A percentile compares a stretch with the other conserved stretches of the same genome.
Conservation (phyloP, 495 filamentous ascomycete genomes). For the Tetracladium marchalianum region DNA sequence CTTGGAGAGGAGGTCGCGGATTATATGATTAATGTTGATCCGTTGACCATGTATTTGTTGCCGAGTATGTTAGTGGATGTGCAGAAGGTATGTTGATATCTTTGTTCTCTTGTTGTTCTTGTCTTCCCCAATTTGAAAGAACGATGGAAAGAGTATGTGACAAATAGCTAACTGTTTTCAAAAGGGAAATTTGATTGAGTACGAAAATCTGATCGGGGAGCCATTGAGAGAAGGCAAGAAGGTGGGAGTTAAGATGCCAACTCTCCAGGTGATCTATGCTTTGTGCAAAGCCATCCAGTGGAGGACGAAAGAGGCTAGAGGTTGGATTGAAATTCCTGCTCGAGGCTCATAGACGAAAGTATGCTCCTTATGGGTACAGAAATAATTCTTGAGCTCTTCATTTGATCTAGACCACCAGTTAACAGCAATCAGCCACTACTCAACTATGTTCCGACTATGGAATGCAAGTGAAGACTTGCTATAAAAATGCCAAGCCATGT, state of each 20-base stretch:
- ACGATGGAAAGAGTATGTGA: too few relatives aligned
- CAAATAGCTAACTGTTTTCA: slow-evolving; percentile 2
- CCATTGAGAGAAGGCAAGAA: slow-evolving; percentile 36
- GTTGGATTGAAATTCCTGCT: slow-evolving; percentile 19
- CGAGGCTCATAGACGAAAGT: too few relatives aligned
- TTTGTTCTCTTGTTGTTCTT: slow-evolving; percentile 6
- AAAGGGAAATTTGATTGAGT: slow-evolving; percentile 43
- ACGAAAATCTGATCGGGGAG: slow-evolving; percentile 43
- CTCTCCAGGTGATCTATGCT: slow-evolving; percentile 31
- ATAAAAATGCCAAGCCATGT: too few relatives aligned
- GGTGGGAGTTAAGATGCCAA: slow-evolving; percentile 34
- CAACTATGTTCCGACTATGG: too few relatives aligned
- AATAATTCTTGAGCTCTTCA: too few relatives aligned
- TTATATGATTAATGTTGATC: slow-evolving; percentile 31
- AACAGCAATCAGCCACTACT: too few relatives aligned
- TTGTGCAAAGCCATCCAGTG: slow-evolving; percentile 33
- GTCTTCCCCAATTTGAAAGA: too few relatives aligned
- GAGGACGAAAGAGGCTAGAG: slow-evolving; percentile 26
- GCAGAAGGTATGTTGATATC: slow-evolving; percentile 22
- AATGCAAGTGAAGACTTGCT: too few relatives aligned
- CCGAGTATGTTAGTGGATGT: slow-evolving; percentile 49
- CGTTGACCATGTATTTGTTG: slow-evolving; percentile 36
- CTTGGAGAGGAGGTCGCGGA: slow-evolving; percentile 43
- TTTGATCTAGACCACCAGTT: too few relatives aligned
- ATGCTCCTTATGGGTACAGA: too few relatives aligned